Conservation (phyloP, 2,329 filamentous ascomycete genomes). For the Clarireedia paspali region DNA sequence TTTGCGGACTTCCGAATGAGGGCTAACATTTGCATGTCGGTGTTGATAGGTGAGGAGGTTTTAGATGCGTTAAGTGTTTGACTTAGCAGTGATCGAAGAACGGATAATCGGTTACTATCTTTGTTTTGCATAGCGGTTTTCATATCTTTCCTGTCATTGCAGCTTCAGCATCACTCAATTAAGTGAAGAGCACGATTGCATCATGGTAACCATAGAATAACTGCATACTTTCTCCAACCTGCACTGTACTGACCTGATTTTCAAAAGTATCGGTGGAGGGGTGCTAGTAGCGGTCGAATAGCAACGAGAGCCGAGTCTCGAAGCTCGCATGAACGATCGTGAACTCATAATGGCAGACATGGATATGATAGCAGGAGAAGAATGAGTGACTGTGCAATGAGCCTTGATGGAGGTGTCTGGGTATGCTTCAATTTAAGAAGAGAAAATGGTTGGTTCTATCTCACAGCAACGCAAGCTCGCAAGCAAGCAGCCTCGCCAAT, state of each 20-base stretch:
- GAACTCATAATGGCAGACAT: slow-evolving; percentile 14
- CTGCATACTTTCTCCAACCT: no score
- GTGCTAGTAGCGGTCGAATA: slow-evolving; percentile 23
- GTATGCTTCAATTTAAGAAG: no score
- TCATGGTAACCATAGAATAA: no score
- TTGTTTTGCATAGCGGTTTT: slow-evolving; percentile 61
- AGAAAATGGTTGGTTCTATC: no score
- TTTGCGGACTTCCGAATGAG: slow-evolving; percentile 59
- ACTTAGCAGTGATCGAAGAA: slow-evolving; percentile 61
- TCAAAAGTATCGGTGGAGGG: slow-evolving; percentile 29
- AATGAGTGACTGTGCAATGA: background rate
- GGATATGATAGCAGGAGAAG: background rate
- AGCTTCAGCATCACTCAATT: background rate
- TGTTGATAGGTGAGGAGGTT: slow-evolving; percentile 59
- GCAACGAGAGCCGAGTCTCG: slow-evolving; percentile 20
- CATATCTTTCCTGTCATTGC: slow-evolving; percentile 39
- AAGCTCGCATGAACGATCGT: slow-evolving; percentile 18
- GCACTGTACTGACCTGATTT: slow-evolving; percentile 27
- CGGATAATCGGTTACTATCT: slow-evolving; percentile 55
- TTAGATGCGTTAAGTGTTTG: slow-evolving; percentile 71
- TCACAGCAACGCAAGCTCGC: no score
- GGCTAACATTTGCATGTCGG: slow-evolving; percentile 60
- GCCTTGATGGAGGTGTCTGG: no score
- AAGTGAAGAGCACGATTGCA: no score
- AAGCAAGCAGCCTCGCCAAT: no score